Conservation (phyloP, 176 grass and related monocot genomes). For the Puya raimondii region DNA sequence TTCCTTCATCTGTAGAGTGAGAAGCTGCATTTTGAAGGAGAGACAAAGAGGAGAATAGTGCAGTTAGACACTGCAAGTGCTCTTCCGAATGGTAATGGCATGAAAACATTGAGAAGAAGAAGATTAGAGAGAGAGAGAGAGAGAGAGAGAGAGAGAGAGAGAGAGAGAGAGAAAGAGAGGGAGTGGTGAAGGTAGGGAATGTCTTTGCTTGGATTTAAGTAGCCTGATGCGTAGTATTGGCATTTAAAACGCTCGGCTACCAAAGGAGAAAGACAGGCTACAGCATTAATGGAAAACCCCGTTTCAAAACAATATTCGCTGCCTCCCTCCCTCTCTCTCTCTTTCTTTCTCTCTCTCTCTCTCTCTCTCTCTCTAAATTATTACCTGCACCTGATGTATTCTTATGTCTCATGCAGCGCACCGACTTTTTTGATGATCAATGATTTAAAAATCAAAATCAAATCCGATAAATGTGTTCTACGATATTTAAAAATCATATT, state of each 20-base stretch:
- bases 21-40: too few relatives aligned
- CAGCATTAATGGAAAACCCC: conserved; percentile 74
- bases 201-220: conserved; percentile 19
- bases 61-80: not conserved
- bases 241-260: conserved; percentile 34
- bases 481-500: too few relatives aligned
- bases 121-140: not conserved
- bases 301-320: conserved; percentile 3
- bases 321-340: conserved; percentile 15
- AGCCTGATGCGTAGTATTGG: conserved; percentile 7
- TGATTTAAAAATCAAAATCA: too few relatives aligned
- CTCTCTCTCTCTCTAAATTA: conserved; percentile 13
- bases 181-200: conserved; percentile 4
- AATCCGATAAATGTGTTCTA: too few relatives aligned
- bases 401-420: too few relatives aligned
- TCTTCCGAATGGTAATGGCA: not conserved
- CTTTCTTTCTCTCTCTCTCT: conserved; percentile 1
- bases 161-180: not conserved
- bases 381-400: too few relatives aligned
- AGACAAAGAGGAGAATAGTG: not conserved
- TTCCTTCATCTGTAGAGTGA: too few relatives aligned
- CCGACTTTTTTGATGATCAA: too few relatives aligned
- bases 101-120: not conserved
- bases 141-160: not conserved
- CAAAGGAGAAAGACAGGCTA: conserved; percentile 26